Conservation (phyloP, 2,329 filamentous ascomycete genomes). For the Fusarium sp. region DNA sequence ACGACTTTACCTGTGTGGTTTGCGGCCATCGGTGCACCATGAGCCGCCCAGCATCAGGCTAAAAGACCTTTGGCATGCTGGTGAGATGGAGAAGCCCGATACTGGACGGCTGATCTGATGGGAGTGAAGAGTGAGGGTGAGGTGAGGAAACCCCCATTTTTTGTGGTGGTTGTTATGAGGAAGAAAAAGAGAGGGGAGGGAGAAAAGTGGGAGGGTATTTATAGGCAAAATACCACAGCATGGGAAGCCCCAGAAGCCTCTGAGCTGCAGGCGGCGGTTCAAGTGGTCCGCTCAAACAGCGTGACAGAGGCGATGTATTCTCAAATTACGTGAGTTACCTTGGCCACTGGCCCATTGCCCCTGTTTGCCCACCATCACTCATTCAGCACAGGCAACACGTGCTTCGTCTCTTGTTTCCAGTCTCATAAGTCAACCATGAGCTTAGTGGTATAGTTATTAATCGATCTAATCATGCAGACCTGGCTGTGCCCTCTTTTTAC, state of each 20-base stretch:
- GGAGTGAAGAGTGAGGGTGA: not conserved
- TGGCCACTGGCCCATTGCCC: not conserved
- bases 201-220: slow-evolving; percentile 2
- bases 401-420: not conserved
- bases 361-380: not conserved
- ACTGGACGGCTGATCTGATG: not conserved
- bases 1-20: not conserved
- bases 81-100: not conserved
- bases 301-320: not conserved
- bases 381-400: fast-evolving
- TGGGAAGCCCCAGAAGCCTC: not conserved
- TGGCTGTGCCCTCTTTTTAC: too few species aligned
- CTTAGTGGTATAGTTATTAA: too few species aligned
- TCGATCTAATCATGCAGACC: too few species aligned
- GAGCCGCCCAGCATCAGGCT: not conserved
- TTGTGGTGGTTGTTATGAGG: not conserved
- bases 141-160: not conserved
- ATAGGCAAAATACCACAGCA: not conserved
- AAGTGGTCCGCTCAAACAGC: not conserved
- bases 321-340: not conserved
- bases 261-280: not conserved
- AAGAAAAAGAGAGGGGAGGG: slow-evolving; percentile 2
- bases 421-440: not conserved
- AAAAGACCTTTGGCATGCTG: not conserved
- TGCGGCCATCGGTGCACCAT: slow-evolving; percentile 4